phyloP scores from a whole-genome alignment of 805 yeast genomes.

The Metschnikowia arizonensis region DNA sequence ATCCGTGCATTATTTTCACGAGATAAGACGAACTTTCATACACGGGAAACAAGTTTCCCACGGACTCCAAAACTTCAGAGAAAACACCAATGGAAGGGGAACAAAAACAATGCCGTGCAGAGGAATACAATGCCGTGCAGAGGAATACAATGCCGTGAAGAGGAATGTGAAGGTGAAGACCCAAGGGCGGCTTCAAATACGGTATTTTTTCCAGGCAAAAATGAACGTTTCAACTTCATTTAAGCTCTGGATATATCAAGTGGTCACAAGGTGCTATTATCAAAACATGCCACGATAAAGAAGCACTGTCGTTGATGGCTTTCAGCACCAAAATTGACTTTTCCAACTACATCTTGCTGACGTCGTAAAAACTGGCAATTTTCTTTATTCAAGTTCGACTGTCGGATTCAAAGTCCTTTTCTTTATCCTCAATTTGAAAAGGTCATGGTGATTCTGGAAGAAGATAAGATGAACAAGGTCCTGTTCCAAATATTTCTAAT shows the following conservation, averaged over 20 bases:
- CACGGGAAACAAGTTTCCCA: conserved; percentile 31
- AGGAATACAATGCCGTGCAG: conserved; percentile 23
- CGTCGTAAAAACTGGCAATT: conserved; percentile 11
- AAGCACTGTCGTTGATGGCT: conserved; percentile 31
- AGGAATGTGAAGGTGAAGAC: conserved; percentile 25
- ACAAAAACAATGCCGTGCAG: conserved; percentile 23
- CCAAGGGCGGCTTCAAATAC: conserved; percentile 30
- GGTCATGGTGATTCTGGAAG: not conserved
- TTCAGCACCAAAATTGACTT: conserved; percentile 35
- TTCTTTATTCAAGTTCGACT: not conserved
- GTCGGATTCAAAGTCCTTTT: not conserved
- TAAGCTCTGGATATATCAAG: conserved; percentile 29
- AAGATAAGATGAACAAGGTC: no score
- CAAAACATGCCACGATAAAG: conserved; percentile 26
- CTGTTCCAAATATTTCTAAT: no score
- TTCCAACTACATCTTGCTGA: conserved; percentile 11
- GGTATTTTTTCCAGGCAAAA: conserved; percentile 31
- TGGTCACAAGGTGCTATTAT: conserved; percentile 38
- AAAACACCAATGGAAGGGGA: conserved; percentile 21
- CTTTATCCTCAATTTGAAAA: not conserved
- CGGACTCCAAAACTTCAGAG: conserved; percentile 28
- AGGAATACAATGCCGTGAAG: conserved; percentile 24
- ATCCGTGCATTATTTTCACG: conserved; percentile 47
- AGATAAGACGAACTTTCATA: conserved; percentile 55
- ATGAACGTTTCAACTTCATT: conserved; percentile 36